These are phyloP conservation scores for Colletotrichum salicis DNA, from an alignment of 2,329 filamentous ascomycete genomes.

Conservation along the genomic window DNA sequence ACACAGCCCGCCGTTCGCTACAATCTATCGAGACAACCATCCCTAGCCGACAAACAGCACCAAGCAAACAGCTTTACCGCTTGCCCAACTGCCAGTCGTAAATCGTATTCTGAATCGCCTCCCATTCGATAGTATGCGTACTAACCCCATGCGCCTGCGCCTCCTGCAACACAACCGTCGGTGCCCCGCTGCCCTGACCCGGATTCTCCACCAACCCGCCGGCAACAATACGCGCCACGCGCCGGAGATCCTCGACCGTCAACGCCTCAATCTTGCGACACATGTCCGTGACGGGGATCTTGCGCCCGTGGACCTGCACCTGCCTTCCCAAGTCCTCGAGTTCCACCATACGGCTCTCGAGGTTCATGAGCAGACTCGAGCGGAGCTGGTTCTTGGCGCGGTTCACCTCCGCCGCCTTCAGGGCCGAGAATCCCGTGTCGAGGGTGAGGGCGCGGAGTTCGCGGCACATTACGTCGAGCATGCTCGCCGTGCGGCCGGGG, in stretches of 20 bases:
- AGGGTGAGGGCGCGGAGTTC: conserved; percentile 83
- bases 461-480: conserved; percentile 96
- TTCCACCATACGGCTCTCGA: conserved; percentile 97
- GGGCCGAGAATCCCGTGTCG: conserved; percentile 76
- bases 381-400: conserved; percentile 97
- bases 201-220: conserved; percentile 79
- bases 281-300: conserved; percentile 94
- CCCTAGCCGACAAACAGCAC: too few relatives aligned
- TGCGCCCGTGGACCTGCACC: conserved; percentile 94
- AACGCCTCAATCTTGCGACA: conserved; percentile 85
- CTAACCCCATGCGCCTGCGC: conserved; percentile 78
- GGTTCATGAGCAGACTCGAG: conserved; percentile 92
- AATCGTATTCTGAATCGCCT: conserved; percentile 89
- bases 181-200: conserved; percentile 84
- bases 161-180: conserved; percentile 95
- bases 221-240: conserved; percentile 83
- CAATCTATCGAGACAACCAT: background rate
- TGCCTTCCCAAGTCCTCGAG: conserved; percentile 94
- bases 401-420: conserved; percentile 82
- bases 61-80: conserved; percentile 38
- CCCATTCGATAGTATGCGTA: conserved; percentile 79
- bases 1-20: background rate
- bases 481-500: conserved; percentile 79
- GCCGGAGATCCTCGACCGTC: conserved; percentile 81
- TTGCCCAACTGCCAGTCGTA: conserved; percentile 84